Evolutionary conservation across 2,329 filamentous ascomycete species (phyloP).

Genomic region (Sarocladium kiliense): DNA sequence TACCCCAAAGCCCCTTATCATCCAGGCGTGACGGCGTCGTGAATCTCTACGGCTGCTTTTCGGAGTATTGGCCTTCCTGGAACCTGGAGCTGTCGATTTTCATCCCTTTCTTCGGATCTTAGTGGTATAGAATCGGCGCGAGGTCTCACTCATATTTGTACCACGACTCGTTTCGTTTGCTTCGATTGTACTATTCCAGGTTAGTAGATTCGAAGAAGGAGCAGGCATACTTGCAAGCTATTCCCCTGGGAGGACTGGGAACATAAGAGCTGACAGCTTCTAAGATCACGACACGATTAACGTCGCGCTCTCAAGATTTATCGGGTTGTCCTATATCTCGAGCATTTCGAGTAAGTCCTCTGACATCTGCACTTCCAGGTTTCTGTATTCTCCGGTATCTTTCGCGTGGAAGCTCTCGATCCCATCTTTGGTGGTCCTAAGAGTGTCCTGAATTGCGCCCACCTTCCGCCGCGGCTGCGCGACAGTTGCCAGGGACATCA

Average conservation of each 20-base stretch:
- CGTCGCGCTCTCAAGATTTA: background rate
- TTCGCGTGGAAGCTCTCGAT: too few species aligned
- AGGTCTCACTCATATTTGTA: conserved; percentile 3
- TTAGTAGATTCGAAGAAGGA: background rate
- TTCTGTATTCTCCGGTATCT: too few species aligned
- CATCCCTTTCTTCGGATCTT: conserved; percentile 4
- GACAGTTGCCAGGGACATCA: too few species aligned
- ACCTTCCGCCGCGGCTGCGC: too few species aligned
- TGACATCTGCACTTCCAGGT: too few species aligned
- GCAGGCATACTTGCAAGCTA: background rate
- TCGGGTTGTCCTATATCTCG: background rate
- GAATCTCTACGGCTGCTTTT: conserved; percentile 30
- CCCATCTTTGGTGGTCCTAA: too few species aligned
- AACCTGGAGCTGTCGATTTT: conserved; percentile 26
- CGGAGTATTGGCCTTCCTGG: conserved; percentile 31
- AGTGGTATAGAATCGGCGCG: conserved; percentile 7
- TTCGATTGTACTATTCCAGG: conserved; percentile 5
- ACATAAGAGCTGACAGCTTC: too few species aligned
- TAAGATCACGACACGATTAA: background rate
- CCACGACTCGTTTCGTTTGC: conserved; percentile 9
- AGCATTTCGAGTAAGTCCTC: conserved; percentile 1
- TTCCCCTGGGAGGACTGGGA: too few species aligned
- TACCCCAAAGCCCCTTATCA: background rate
- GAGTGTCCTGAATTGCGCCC: too few species aligned
- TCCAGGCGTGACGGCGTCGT: conserved; percentile 35